phyloP scores from a whole-genome alignment of 2,329 filamentous ascomycete genomes.

The Colletotrichum orbiculare region DNA sequence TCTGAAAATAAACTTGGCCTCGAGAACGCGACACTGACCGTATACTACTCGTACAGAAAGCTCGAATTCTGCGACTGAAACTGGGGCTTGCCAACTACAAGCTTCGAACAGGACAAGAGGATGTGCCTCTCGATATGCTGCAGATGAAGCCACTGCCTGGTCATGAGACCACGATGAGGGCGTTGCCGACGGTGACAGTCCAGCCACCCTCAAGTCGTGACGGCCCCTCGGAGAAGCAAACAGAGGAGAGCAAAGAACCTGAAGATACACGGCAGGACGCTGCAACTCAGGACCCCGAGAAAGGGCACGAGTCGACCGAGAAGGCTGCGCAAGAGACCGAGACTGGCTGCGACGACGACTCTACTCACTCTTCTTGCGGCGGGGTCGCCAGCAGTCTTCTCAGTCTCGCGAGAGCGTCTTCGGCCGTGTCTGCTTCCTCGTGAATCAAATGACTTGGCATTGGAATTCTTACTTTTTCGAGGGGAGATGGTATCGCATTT shows the following conservation, averaged over 20 bases:
- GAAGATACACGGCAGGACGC: slow-evolving; percentile 6
- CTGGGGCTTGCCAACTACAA: slow-evolving; percentile 80
- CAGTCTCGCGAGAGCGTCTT: slow-evolving; percentile 51
- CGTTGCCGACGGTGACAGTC: slow-evolving; percentile 35
- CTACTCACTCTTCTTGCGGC: slow-evolving; percentile 59
- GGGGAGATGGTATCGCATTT: slow-evolving; percentile 1
- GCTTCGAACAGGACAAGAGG: slow-evolving; percentile 76
- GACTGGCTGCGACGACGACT: slow-evolving; percentile 42
- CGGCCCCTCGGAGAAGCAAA: slow-evolving; percentile 30
- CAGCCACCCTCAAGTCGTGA: slow-evolving; percentile 39
- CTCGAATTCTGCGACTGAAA: slow-evolving; percentile 74
- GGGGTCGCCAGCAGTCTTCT: slow-evolving; percentile 64
- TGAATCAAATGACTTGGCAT: background rate
- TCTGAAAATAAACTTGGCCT: background rate
- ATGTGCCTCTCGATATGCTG: slow-evolving; percentile 72
- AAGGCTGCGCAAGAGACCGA: slow-evolving; percentile 34
- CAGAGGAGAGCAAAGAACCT: slow-evolving; percentile 33
- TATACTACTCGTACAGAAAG: slow-evolving; percentile 58
- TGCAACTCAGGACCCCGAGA: slow-evolving; percentile 22
- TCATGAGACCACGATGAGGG: slow-evolving; percentile 28
- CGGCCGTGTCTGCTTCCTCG: slow-evolving; percentile 28
- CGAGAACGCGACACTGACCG: slow-evolving; percentile 12
- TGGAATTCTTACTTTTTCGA: background rate
- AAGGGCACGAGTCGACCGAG: slow-evolving; percentile 34
- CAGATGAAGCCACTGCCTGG: slow-evolving; percentile 51